Evolutionary conservation across 2,329 filamentous ascomycete genomes (phyloP).

Genomic region (Xylariaceae sp.): DNA sequence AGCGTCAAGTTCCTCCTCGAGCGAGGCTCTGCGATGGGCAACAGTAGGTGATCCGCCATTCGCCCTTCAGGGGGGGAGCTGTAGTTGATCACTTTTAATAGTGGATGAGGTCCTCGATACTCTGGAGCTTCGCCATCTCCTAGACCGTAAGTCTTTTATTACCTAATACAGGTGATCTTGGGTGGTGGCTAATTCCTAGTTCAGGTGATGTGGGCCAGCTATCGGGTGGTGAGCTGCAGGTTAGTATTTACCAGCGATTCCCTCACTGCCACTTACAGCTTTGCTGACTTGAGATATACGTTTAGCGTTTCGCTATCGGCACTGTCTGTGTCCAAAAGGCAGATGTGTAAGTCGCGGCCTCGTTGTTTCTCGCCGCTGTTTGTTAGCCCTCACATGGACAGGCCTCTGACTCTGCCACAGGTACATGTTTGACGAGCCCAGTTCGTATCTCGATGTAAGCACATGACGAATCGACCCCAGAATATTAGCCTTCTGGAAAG

Average conservation of each 20-base stretch:
- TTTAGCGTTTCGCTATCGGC: conserved; percentile 87
- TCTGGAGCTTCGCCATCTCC: conserved; percentile 82
- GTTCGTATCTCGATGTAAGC: conserved; percentile 94
- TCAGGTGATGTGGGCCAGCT: conserved; percentile 68
- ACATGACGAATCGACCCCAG: not conserved
- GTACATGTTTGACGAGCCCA: conserved; percentile 99
- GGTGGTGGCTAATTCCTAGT: conserved; percentile 1
- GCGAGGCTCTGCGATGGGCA: conserved; percentile 68
- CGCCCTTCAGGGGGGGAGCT: too few relatives aligned
- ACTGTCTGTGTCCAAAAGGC: conserved; percentile 93
- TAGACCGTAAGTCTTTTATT: conserved; percentile 57
- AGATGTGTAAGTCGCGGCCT: conserved; percentile 53
- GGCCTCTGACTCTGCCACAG: conserved; percentile 1
- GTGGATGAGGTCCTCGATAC: conserved; percentile 75
- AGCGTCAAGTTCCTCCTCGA: conserved; percentile 74
- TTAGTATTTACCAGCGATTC: not conserved
- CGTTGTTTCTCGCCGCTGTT: not conserved
- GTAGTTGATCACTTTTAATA: conserved; percentile 6
- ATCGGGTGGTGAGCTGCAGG: conserved; percentile 87
- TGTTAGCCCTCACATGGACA: not conserved
- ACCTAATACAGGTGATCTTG: not conserved
- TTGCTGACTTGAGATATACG: not conserved
- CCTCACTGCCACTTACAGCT: not conserved
- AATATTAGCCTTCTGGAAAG: not conserved
- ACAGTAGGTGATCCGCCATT: conserved; percentile 37